Base-by-base conservation (phyloP, 352 stramenopile species). In the Pythium aphanidermatum region DNA sequence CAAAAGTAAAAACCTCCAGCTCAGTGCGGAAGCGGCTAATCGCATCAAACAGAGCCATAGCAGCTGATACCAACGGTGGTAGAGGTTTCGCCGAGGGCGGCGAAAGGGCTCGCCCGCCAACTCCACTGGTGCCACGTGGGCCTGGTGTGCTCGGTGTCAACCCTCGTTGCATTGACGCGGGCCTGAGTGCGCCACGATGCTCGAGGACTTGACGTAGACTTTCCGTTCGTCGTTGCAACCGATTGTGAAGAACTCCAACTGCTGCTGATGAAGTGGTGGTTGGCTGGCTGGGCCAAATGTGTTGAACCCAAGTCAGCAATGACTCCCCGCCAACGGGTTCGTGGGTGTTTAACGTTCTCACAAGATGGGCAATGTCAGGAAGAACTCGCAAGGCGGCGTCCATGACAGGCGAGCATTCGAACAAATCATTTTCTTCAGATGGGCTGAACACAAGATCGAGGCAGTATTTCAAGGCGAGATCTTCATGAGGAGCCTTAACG, bases 401-500 rank as follows among this genome's bases (percentile, higher is more conserved):
- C 19, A 53, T 35, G 12, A 34, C n/a, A 7, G 42, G 17, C 6
- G 51, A 49, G n/a, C n/a, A n/a, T 8, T 59, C 13, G 8, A 10
- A 26, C 17, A 4, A 9, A 1, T 19, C 24, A 2, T 40, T 30
- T 23, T n/a, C 13, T 35, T 51, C 7, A 17, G n/a, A n/a, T n/a
- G n/a, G n/a, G n/a, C n/a, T 23, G 9, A 58, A 51, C 19, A 51
- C 50, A 8, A 58, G 24, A 5, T 58, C 41, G 2, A 40, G 34
- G 35, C 50, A 58, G 10, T 29, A 45, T 5, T n/a, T 12, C 6
- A 58, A 21, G 0, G 51, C 20, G 1, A 47, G 21, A 1, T 32
- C 41, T 25, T 46, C 41, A 16, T 28, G 33, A 8, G 14, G 21
- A 2, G 50, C 38, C 1, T n/a, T 10, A 5, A 58, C 24, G 5